phyloP scores from a whole-genome alignment of 345 rosid species.

The Syzygium aromaticum region DNA sequence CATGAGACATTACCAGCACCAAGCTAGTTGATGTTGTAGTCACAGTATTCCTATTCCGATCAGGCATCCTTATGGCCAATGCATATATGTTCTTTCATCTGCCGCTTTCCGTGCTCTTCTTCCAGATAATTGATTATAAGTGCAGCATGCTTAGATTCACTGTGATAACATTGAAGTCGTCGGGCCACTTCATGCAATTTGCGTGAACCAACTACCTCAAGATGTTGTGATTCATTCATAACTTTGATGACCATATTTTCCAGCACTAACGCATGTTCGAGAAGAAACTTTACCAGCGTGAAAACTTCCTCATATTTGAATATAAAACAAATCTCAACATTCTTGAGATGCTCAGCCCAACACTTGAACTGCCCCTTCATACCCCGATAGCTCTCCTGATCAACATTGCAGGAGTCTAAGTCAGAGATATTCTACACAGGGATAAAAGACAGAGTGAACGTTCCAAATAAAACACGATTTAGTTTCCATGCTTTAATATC shows the following conservation, averaged over 20 bases:
- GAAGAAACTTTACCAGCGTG: not conserved
- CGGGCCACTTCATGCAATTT: not conserved
- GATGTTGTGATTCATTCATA: not conserved
- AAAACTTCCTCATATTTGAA: not conserved
- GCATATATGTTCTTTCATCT: not conserved
- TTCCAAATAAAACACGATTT: no score
- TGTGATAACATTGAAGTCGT: not conserved
- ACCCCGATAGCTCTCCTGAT: not conserved
- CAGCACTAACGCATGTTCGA: not conserved
- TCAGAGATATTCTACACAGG: no score
- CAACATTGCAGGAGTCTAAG: no score
- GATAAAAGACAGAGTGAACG: not conserved
- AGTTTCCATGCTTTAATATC: not conserved
- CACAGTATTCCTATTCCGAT: not conserved
- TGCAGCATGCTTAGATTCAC: not conserved
- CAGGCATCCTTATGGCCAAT: not conserved
- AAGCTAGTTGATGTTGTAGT: not conserved
- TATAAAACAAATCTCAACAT: not conserved
- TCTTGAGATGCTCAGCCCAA: accelerated
- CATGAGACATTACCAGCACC: not conserved
- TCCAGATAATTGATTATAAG: not conserved
- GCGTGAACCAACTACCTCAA: accelerated
- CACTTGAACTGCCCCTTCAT: not conserved
- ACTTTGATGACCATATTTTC: not conserved
- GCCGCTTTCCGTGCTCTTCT: not conserved